Evolutionary conservation across 2,329 filamentous ascomycete species (phyloP).

Genomic region (Colletotrichum noveboracense): DNA sequence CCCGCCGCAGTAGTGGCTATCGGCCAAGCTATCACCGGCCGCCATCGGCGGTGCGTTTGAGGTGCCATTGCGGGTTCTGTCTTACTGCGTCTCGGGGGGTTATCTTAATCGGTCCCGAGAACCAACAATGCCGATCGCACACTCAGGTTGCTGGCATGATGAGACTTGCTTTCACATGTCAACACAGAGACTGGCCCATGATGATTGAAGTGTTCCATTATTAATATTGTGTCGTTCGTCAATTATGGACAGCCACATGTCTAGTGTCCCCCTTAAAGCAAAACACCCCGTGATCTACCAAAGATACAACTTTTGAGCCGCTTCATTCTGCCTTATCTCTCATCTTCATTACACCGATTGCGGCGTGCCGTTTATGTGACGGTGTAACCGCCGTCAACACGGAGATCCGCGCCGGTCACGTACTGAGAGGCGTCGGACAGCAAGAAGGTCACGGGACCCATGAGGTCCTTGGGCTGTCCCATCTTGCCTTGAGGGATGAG

Average conservation of each 20-base stretch:
- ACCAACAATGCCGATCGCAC: neutral
- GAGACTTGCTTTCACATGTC: neutral
- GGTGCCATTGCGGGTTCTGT: neutral
- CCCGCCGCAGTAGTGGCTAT: neutral
- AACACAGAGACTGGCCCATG: neutral
- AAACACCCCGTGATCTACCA: neutral
- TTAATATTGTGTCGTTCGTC: neutral
- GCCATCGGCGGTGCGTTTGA: neutral
- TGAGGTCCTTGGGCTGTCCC: constrained; percentile 88
- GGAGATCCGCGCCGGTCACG: constrained; percentile 74
- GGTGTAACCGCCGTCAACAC: constrained; percentile 91
- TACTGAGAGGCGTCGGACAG: constrained; percentile 80
- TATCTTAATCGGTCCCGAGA: neutral
- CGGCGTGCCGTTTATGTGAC: constrained; percentile 59
- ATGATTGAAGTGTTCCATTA: neutral
- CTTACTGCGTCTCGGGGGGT: neutral
- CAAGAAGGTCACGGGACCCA: constrained; percentile 90
- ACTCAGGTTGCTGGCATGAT: neutral
- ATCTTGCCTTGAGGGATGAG: constrained; percentile 94
- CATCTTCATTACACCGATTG: neutral
- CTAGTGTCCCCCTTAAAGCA: neutral
- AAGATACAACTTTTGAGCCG: neutral
- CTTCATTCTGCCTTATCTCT: neutral
- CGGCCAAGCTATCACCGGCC: neutral
- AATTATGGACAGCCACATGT: neutral